A percentile compares a stretch with the other conserved stretches of the same genome.
phyloP scores from a whole-genome alignment of 2,329 filamentous ascomycete genomes.

The Malbranchea cinnamomea region DNA sequence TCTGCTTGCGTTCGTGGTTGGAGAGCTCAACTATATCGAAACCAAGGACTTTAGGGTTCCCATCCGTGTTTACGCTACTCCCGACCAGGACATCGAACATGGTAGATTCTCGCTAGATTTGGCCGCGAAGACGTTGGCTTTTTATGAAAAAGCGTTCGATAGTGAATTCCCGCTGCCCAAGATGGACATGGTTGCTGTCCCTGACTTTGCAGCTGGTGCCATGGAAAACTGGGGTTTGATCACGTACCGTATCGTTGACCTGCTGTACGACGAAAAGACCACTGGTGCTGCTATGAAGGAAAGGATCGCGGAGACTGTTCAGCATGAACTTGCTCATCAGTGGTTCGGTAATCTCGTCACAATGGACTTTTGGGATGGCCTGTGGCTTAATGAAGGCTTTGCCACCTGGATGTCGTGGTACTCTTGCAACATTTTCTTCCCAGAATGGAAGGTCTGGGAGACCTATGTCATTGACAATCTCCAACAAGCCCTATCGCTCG shows the following conservation, averaged over 20 bases:
- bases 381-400: slow-evolving; percentile 92
- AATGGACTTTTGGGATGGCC: slow-evolving; percentile 96
- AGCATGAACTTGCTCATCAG: slow-evolving; percentile 93
- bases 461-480: slow-evolving; percentile 87
- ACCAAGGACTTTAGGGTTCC: slow-evolving; percentile 83
- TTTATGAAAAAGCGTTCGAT: slow-evolving; percentile 91
- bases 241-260: slow-evolving; percentile 83
- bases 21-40: slow-evolving; percentile 87
- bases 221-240: slow-evolving; percentile 99
- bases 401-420: slow-evolving; percentile 91
- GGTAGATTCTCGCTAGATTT: slow-evolving; percentile 82
- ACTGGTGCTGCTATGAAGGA: slow-evolving; percentile 82
- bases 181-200: slow-evolving; percentile 94
- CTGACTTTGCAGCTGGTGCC: slow-evolving; percentile 86
- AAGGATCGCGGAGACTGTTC: slow-evolving; percentile 84
- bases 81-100: slow-evolving; percentile 78
- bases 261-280: slow-evolving; percentile 82
- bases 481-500: slow-evolving; percentile 71
- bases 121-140: slow-evolving; percentile 74
- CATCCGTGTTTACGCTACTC: slow-evolving; percentile 84
- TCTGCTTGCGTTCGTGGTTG: slow-evolving; percentile 82
- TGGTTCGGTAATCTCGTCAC: slow-evolving; percentile 98
- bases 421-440: slow-evolving; percentile 86
- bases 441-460: slow-evolving; percentile 97
- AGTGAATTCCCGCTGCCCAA: slow-evolving; percentile 77